Evolutionary conservation across 2,329 filamentous ascomycete genomes (phyloP).

Genomic region (Aspergillus glaucus): DNA sequence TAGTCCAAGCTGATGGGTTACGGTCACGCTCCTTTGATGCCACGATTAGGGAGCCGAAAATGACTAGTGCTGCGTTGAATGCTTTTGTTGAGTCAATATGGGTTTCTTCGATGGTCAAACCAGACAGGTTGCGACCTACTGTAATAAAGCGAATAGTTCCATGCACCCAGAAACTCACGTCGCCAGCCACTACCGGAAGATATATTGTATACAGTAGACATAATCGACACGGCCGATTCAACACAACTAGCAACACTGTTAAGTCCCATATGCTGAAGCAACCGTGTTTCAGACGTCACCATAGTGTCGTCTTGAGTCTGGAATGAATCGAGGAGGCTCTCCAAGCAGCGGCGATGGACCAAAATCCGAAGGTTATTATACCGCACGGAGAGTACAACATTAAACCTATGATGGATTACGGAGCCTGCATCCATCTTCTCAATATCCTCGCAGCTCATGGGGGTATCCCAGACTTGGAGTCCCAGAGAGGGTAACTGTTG

Average conservation of each 20-base stretch:
- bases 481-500: neutral
- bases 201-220: slow-evolving; percentile 17
- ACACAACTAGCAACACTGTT: slow-evolving; percentile 29
- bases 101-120: neutral
- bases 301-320: neutral
- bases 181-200: slow-evolving; percentile 13
- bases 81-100: slow-evolving; percentile 13
- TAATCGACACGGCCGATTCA: slow-evolving; percentile 25
- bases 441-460: neutral
- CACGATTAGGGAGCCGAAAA: slow-evolving; percentile 23
- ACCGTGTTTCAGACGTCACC: slow-evolving; percentile 12
- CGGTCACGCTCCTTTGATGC: slow-evolving; percentile 8
- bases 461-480: neutral
- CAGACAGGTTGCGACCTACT: slow-evolving; percentile 18
- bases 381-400: slow-evolving; percentile 40
- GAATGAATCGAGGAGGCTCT: slow-evolving; percentile 29
- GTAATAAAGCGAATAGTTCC: slow-evolving; percentile 31
- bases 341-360: slow-evolving; percentile 37
- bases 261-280: slow-evolving; percentile 26
- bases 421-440: slow-evolving; percentile 1
- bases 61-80: slow-evolving; percentile 28
- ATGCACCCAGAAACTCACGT: slow-evolving; percentile 22
- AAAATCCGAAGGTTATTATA: slow-evolving; percentile 39
- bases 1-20: slow-evolving; percentile 3
- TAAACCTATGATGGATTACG: slow-evolving; percentile 24